Evolutionary conservation across 768 basidiomycete species (phyloP), one percentile per base, ranked within the genome.

Genomic region (Pleurotus pulmonarius): DNA sequence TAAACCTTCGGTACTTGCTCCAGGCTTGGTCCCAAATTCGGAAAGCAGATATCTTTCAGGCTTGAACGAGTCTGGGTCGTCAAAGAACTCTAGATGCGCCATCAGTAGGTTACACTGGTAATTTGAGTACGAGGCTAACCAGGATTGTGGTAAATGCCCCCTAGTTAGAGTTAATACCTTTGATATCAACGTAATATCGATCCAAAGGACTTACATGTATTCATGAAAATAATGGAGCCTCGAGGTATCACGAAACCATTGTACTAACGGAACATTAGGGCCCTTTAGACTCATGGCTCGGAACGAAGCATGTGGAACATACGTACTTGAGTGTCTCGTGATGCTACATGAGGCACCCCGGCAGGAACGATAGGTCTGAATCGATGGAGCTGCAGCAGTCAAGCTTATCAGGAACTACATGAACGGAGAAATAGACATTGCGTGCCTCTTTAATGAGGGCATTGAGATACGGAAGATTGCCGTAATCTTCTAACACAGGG

Each of bases 21-120:
- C 58, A 4, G 56, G 34, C 20, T 57, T 62, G 3, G 61, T 64
- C 4, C 63, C 62, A 26, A 46, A 56, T 29, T 58, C 57, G 13
- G 57, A 56, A 13, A 38, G 43, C 3, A 65, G 48, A 37, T 45
- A 63, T 16, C 60, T 2, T 13, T 60, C 57, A 13, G 60, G 60
- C 26, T 51, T 52, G 29, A 59, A 59, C 2, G 39, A 20, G 16
- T 59, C 56, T 3, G 55, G 56, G 8, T 59, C 16, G 7, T 49
- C 48, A 41, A 49, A 59, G 6, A 52, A 20, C 24, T 40, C 55
- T 37, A 46, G 22, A 43, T 15, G 13, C 5, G 5, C 41, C 5
- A 11, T 43, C 11, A 43, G 12, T 15, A 9, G n/a, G 13, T 5
- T 12, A 43, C 41, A 20, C 6, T 5, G n/a, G 5, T n/a, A 6